Percentiles rank a stretch among this genome's conserved stretches.
Conservation (phyloP, 768 basidiomycete genomes). For the Mycena galopus region DNA sequence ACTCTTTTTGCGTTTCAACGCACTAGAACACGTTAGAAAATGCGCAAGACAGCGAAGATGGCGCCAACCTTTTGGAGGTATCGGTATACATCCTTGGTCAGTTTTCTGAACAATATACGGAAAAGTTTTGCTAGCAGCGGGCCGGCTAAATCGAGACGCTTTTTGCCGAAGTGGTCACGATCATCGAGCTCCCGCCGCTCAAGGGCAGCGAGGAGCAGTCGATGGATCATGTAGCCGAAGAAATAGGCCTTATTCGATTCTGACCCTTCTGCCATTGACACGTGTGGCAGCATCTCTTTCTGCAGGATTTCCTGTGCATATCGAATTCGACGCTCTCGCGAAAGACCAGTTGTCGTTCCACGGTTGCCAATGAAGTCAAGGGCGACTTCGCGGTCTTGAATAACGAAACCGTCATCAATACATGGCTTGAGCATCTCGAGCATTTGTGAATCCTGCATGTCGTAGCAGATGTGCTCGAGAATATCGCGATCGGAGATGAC, state of each 20-base stretch:
- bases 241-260: conserved; percentile 99
- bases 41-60: not conserved
- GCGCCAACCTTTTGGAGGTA: conserved; percentile 91
- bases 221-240: conserved; percentile 99
- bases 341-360: conserved; percentile 94
- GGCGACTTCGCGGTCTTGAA: conserved; percentile 97
- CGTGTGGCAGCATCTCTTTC: conserved; percentile 98
- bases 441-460: conserved; percentile 95
- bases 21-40: conserved; percentile 67
- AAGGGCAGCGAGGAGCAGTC: conserved; percentile 91
- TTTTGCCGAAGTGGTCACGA: conserved; percentile 99
- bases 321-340: conserved; percentile 91
- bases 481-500: conserved; percentile 98
- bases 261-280: conserved; percentile 95
- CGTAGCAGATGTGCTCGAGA: conserved; percentile 98
- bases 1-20: conserved; percentile 96
- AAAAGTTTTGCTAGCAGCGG: conserved; percentile 97
- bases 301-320: conserved; percentile 98
- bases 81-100: conserved; percentile 97
- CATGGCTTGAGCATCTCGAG: conserved; percentile 98
- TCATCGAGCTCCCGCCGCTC: conserved; percentile 97
- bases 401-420: conserved; percentile 98
- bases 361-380: conserved; percentile 98
- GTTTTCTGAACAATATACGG: conserved; percentile 96
- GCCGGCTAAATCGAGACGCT: conserved; percentile 95